Base-by-base conservation (phyloP, 2,329 filamentous ascomycete species). In the Pyrenophora seminiperda region DNA sequence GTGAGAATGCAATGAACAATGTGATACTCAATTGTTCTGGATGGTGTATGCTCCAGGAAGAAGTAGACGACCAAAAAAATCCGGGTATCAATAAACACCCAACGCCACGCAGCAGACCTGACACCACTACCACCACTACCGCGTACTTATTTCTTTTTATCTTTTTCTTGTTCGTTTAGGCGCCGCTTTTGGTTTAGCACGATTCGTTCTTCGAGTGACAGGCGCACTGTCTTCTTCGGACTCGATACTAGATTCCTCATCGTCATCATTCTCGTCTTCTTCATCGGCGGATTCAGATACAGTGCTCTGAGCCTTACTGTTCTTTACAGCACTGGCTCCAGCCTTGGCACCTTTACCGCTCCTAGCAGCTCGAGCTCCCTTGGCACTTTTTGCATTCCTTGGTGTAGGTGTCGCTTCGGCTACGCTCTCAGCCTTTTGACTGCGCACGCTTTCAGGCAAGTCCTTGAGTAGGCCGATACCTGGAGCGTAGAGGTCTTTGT, bases 281-380 rank as follows among this genome's bases (percentile, higher is more conserved):
- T 78, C 75, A 22, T 77, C 73, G 3, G 66, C 67, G n/a, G 65
- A 64, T n/a, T 67, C 67, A 30, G 66, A 70, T 9, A 65, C 64
- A 19, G 62, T 62, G 18, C 67, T 65, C 39, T 70, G 67, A 11
- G 66, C 59, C 52, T 72, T 72, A 20, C 18, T 62, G 39, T 58
- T 63, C 50, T 67, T 72, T 17, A 59, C 58, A 43, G 56, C 36
- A 32, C 58, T 58, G 2, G 61, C 58, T 41, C 50, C 56, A 22
- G 56, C 41, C 45, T 67, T 72, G 24, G 56, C 42, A 9, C 34
- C 55, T 51, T 66, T 68, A 17, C 48, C 61, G n/a, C 39, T 42
- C 47, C 66, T 71, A 10, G 56, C 50, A 19, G 62, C 53, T 38
- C 63, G 59, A 33, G 56, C 66, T 13, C 65, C 54, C 9, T 68